Conservation (phyloP, 2,329 filamentous ascomycete species). For the Sphaerulina populicola region DNA sequence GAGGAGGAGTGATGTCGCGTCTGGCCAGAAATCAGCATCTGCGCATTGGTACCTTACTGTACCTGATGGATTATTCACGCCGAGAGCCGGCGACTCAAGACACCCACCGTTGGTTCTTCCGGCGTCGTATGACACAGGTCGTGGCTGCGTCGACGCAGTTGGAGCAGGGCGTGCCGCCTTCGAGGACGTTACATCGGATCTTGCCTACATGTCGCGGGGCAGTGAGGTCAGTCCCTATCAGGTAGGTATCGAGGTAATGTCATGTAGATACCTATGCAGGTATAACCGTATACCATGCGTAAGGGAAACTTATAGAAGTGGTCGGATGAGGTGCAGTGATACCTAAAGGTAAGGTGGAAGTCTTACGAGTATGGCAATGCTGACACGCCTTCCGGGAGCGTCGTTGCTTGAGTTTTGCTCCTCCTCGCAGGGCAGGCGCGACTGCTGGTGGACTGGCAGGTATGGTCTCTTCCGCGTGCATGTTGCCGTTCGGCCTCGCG, state of each 20-base stretch:
- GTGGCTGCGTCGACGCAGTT: slow-evolving; percentile 21
- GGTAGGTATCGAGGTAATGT: too few relatives aligned
- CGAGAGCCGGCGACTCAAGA: not conserved
- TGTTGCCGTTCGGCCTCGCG: not conserved
- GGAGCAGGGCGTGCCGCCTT: slow-evolving; percentile 18
- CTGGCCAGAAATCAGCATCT: slow-evolving; percentile 13
- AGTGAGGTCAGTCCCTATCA: not conserved
- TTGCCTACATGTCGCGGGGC: slow-evolving; percentile 1
- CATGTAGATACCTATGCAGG: too few relatives aligned
- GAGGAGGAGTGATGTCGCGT: slow-evolving; percentile 19
- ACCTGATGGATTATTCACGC: not conserved
- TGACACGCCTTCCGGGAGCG: slow-evolving; percentile 19
- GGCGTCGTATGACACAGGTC: slow-evolving; percentile 15
- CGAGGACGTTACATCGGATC: slow-evolving; percentile 19
- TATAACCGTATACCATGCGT: too few relatives aligned
- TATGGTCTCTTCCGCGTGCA: slow-evolving; percentile 10
- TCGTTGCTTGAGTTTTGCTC: slow-evolving; percentile 17
- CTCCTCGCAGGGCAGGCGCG: slow-evolving; percentile 8
- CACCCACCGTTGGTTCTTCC: slow-evolving; percentile 21
- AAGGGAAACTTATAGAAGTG: too few relatives aligned
- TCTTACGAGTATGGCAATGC: slow-evolving; percentile 19
- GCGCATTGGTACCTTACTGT: not conserved
- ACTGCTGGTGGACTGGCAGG: not conserved
- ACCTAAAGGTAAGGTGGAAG: too few relatives aligned
- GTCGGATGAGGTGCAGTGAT: not conserved